Evolutionary conservation across 2,329 filamentous ascomycete species (phyloP).

Genomic region (Cadophora gregata): DNA sequence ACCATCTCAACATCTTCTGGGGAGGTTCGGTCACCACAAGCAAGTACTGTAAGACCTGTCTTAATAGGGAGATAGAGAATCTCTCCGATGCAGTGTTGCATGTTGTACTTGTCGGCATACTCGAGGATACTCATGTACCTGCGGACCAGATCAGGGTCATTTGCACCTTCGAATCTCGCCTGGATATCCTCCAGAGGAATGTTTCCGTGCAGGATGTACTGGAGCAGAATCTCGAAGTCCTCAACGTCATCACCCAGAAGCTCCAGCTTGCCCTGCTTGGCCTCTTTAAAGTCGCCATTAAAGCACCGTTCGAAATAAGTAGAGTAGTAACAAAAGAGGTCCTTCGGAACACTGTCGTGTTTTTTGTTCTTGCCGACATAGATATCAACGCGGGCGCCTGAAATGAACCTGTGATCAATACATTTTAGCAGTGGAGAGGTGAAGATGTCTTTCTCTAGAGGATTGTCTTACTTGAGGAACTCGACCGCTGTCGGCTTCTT

Average conservation of each 20-base stretch:
- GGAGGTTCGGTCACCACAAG: too few species aligned
- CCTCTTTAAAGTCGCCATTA: not conserved
- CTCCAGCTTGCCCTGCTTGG: not conserved
- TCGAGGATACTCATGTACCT: not conserved
- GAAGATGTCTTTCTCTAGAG: not conserved
- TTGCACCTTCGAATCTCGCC: not conserved
- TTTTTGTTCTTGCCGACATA: not conserved
- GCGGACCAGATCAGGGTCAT: not conserved
- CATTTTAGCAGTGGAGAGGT: not conserved
- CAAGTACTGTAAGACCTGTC: not conserved
- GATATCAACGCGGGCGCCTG: not conserved
- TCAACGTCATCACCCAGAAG: not conserved
- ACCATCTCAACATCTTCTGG: not conserved
- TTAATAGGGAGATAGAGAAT: not conserved
- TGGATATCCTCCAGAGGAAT: not conserved
- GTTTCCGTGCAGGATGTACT: not conserved
- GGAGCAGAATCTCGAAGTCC: not conserved
- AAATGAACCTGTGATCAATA: not conserved
- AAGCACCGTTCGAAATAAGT: not conserved
- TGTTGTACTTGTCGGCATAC: not conserved
- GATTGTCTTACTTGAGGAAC: not conserved
- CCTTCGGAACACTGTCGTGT: not conserved
- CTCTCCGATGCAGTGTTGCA: not conserved
- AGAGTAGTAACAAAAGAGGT: not conserved
- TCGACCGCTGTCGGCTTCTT: constrained; percentile 8